Conservation (phyloP, 1,139 yeast species). For the Diutina catenulata region DNA sequence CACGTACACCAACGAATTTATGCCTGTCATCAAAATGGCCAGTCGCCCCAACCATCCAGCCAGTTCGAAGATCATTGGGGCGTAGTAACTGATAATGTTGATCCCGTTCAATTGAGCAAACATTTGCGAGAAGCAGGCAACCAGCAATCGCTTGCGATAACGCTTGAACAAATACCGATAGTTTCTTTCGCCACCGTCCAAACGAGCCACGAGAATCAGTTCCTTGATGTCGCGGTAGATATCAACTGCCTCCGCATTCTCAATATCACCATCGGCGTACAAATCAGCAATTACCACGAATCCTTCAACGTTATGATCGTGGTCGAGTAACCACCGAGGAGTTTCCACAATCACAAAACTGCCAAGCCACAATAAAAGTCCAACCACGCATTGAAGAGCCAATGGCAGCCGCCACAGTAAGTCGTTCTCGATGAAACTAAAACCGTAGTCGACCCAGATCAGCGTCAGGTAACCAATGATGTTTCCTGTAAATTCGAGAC, state of each 20-base stretch:
- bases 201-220: constrained; percentile 42
- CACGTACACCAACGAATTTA: constrained; percentile 67
- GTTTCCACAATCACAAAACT: constrained; percentile 73
- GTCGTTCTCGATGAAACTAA: constrained; percentile 44
- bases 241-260: constrained; percentile 13
- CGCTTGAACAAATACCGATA: constrained; percentile 51
- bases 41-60: constrained; percentile 91
- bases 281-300: constrained; percentile 36
- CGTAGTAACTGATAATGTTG: constrained; percentile 85
- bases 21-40: constrained; percentile 90
- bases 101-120: constrained; percentile 93
- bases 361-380: constrained; percentile 56
- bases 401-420: constrained; percentile 75
- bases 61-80: constrained; percentile 86
- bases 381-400: constrained; percentile 65
- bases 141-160: constrained; percentile 68
- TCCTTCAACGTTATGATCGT: constrained; percentile 84
- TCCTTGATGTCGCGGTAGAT: constrained; percentile 31
- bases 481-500: constrained; percentile 88
- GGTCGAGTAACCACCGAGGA: constrained; percentile 82
- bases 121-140: constrained; percentile 84
- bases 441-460: constrained; percentile 85
- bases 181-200: constrained; percentile 62
- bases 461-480: constrained; percentile 77
- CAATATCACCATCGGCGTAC: constrained; percentile 32